Evolutionary conservation across 1,284 basidiomycete genomes (phyloP).

Genomic region (Chondrostereum purpureum): DNA sequence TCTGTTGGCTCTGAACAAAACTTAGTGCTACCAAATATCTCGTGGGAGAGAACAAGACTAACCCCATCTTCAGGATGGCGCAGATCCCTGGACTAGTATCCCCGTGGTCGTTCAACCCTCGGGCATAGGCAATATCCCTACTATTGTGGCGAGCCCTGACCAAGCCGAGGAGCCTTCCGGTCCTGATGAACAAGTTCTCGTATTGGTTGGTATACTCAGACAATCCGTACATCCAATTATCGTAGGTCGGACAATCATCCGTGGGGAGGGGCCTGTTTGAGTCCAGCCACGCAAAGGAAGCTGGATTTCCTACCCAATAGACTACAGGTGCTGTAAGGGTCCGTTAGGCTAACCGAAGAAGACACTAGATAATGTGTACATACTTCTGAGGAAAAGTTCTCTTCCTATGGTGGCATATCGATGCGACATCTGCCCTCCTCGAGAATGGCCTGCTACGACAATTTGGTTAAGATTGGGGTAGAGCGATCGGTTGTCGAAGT

Average conservation of each 20-base stretch:
- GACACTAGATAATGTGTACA: too few relatives aligned
- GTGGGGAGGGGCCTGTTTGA: not conserved
- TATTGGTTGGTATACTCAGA: constrained; percentile 6
- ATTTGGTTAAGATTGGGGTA: constrained; percentile 10
- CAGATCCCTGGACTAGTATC: not conserved
- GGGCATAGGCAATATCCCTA: constrained; percentile 5
- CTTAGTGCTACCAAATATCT: not conserved
- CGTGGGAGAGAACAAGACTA: not conserved
- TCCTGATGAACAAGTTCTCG: not conserved
- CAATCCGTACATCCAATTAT: constrained; percentile 6
- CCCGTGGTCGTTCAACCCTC: constrained; percentile 5
- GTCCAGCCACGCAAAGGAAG: constrained; percentile 5
- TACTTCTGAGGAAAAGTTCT: constrained; percentile 3
- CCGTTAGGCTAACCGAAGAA: not conserved
- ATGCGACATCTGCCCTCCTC: constrained; percentile 6
- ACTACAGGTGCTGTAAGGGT: constrained; percentile 3
- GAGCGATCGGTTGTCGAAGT: constrained; percentile 3
- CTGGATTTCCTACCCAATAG: constrained; percentile 7
- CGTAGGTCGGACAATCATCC: constrained; percentile 1
- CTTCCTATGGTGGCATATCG: constrained; percentile 8
- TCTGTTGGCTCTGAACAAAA: constrained; percentile 3
- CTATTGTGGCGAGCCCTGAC: constrained; percentile 4
- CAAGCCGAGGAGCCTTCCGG: not conserved
- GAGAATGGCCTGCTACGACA: constrained; percentile 7
- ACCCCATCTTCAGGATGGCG: not conserved